These are phyloP conservation scores for Mixia osmundae DNA, from an alignment of 1,284 basidiomycete species.

Conservation along the genomic window DNA sequence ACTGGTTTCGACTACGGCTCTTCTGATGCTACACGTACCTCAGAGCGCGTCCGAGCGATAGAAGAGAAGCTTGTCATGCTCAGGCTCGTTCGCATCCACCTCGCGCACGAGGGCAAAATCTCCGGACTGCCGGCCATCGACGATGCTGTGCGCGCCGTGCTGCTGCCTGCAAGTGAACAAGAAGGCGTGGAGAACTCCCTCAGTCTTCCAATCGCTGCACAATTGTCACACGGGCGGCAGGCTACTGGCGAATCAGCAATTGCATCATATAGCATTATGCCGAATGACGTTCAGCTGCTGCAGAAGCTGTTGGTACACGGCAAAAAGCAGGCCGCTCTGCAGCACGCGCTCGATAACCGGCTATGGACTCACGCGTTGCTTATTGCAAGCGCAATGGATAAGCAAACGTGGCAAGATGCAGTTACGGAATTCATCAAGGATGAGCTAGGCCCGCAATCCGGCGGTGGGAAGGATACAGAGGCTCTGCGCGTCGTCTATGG, in stretches of 20 bases:
- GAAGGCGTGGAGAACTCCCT: constrained; percentile 1
- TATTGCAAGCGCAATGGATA: constrained; percentile 78
- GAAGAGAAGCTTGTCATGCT: constrained; percentile 58
- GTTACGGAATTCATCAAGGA: constrained; percentile 56
- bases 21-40: background rate
- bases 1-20: constrained; percentile 42
- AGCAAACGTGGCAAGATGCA: constrained; percentile 76
- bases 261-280: constrained; percentile 26
- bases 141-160: constrained; percentile 34
- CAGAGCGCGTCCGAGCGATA: constrained; percentile 21
- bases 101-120: constrained; percentile 64
- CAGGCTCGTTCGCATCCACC: constrained; percentile 46
- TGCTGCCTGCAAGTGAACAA: constrained; percentile 29
- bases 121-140: constrained; percentile 55
- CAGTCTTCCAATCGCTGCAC: background rate
- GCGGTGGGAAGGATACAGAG: constrained; percentile 33
- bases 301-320: constrained; percentile 56
- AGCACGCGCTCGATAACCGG: constrained; percentile 62
- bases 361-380: constrained; percentile 93
- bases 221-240: background rate
- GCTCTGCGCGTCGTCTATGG: constrained; percentile 60
- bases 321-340: constrained; percentile 63
- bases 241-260: constrained; percentile 21
- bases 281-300: constrained; percentile 48
- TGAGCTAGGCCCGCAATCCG: constrained; percentile 36